Evolutionary conservation across 495 filamentous ascomycete species (phyloP), one percentile per base, ranked within the genome.

Genomic region (Penicillium atrosanguineum): DNA sequence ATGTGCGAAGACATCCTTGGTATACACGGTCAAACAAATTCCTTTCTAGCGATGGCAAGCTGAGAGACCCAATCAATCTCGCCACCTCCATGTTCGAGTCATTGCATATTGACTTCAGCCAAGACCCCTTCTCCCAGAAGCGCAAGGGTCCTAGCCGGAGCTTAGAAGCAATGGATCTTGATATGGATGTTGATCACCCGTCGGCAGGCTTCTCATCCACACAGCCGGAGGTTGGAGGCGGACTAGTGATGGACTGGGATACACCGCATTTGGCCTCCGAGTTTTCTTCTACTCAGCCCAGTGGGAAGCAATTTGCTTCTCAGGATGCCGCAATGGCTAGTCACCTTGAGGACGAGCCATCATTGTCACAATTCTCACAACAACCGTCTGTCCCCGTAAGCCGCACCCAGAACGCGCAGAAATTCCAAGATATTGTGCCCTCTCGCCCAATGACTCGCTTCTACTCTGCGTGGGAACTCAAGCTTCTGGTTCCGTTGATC

Each of bases 1-100:
- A 94, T 55, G 88, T 99, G 50, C 86, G 91, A 40, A 83, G 87
- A 47, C 95, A 99, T 70, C 94, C 91, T 29, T 99, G 94, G 94
- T 97, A 90, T 62, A 96, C 90, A 2, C 83, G 90, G 45, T 79
- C 75, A 31, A 97, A 97, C 64, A 82, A 79, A 36, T 85, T 87
- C 62, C 79, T 97, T 6, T 82, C 80, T 0, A 55, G 77, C 0
- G 84, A 93, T 44, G 93, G 93, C 60, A 83, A 79, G 53, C 79
- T 91, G n/a, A 78, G 81, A 19, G 90, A 97, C 57, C 87, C 88
- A 1, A 72, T 97, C 54, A 82, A 83, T 21, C 76, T 97, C 18
- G 94, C 94, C 25, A 95, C 94, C 0, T 83, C 87, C 57, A 95
- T 99, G 87, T 87, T 99, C 51, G 89, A 95, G 60, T 85, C 80